Evolutionary conservation across 257 asterid genomes (phyloP).

Genomic region (Solanum chilense): DNA sequence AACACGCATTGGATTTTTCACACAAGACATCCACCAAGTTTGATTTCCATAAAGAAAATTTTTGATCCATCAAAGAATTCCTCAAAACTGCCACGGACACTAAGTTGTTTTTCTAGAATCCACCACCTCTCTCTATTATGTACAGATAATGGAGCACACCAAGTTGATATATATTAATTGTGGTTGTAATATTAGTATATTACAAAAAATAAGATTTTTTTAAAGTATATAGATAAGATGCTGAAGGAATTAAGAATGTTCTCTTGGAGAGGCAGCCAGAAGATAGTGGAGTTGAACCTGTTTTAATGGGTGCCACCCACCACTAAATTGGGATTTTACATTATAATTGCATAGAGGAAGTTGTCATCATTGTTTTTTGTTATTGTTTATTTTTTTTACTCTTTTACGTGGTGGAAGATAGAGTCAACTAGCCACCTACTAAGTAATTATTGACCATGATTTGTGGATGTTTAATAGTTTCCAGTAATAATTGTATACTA

Average conservation of each 20-base stretch:
- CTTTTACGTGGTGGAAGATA: not conserved
- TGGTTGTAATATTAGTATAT: not conserved
- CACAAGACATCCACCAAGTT: constrained; percentile 70
- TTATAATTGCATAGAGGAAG: not conserved
- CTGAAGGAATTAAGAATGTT: not conserved
- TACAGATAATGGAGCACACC: not conserved
- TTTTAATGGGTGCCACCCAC: not conserved
- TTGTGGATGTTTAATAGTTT: not conserved
- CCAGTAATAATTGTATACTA: not conserved
- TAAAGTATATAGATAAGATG: not conserved
- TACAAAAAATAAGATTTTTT: not conserved
- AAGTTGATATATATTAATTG: not conserved
- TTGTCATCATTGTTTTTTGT: not conserved
- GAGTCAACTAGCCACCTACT: not conserved
- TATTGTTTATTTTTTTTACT: not conserved
- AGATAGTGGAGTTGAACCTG: constrained; percentile 7
- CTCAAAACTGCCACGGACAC: not conserved
- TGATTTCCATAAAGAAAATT: constrained; percentile 86
- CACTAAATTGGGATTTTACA: not conserved
- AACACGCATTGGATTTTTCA: constrained; percentile 61
- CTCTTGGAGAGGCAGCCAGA: not conserved
- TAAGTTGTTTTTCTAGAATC: not conserved
- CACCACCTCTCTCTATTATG: not conserved
- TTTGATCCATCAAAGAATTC: constrained; percentile 19
- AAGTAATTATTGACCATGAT: not conserved